These are phyloP conservation scores for Volvariella volvacea DNA, from an alignment of 1,284 basidiomycete genomes.

Conservation along the genomic window DNA sequence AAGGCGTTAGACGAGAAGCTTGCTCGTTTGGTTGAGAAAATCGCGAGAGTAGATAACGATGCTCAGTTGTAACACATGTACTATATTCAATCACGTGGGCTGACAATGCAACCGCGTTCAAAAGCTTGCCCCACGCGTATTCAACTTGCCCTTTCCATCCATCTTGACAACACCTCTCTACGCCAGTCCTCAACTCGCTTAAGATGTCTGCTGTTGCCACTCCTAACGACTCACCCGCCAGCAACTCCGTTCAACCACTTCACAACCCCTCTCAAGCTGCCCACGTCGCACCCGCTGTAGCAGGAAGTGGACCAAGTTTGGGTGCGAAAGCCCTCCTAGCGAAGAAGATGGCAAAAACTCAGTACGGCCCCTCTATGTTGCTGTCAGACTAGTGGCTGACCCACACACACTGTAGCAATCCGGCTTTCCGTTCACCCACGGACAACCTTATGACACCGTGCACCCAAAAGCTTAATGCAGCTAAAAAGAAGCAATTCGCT, in stretches of 20 bases:
- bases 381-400: neutral
- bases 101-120: no score
- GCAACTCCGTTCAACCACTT: constrained; percentile 65
- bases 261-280: constrained; percentile 81
- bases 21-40: constrained; percentile 30
- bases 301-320: constrained; percentile 61
- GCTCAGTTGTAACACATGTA: constrained; percentile 4
- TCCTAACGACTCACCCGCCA: constrained; percentile 57
- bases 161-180: no score
- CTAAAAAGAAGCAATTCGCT: constrained; percentile 86
- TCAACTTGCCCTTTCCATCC: no score
- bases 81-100: constrained; percentile 5
- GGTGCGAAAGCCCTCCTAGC: constrained; percentile 83
- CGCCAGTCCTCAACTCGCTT: no score
- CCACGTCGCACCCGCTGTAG: constrained; percentile 62
- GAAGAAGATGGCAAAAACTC: constrained; percentile 80
- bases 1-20: constrained; percentile 37
- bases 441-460: constrained; percentile 90
- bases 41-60: constrained; percentile 10
- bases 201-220: constrained; percentile 58
- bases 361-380: constrained; percentile 33
- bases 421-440: constrained; percentile 82
- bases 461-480: constrained; percentile 82
- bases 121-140: no score
- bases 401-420: constrained; percentile 48